Evolutionary conservation across 805 yeast genomes (phyloP).

Genomic region (Candida sithepensis): DNA sequence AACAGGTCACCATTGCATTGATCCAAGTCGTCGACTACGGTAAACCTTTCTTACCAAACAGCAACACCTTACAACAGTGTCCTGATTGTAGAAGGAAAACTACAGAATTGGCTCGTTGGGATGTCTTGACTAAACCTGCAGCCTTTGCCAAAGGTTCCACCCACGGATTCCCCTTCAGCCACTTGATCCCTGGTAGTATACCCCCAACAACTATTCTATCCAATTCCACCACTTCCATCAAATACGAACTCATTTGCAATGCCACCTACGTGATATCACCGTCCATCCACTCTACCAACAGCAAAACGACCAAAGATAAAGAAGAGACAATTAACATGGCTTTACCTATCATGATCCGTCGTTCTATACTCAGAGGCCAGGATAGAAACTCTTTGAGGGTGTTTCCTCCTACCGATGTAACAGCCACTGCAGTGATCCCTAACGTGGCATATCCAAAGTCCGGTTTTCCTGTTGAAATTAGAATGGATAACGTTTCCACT

Average conservation of each 20-base stretch:
- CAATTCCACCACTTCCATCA: slow-evolving; percentile 46
- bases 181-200: slow-evolving; percentile 79
- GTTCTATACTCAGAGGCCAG: slow-evolving; percentile 77
- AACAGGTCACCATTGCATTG: slow-evolving; percentile 58
- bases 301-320: slow-evolving; percentile 10
- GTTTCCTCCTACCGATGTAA: slow-evolving; percentile 92
- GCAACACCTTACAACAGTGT: slow-evolving; percentile 49
- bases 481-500: slow-evolving; percentile 66
- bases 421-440: slow-evolving; percentile 84
- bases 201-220: slow-evolving; percentile 80
- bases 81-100: slow-evolving; percentile 50
- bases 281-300: slow-evolving; percentile 3
- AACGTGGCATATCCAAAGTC: slow-evolving; percentile 87
- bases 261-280: slow-evolving; percentile 42
- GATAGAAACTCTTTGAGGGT: slow-evolving; percentile 85
- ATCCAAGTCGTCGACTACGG: slow-evolving; percentile 68
- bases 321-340: slow-evolving; percentile 38
- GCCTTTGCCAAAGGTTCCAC: slow-evolving; percentile 57
- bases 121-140: slow-evolving; percentile 58
- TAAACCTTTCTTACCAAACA: slow-evolving; percentile 61
- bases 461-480: slow-evolving; percentile 76
- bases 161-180: slow-evolving; percentile 91
- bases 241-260: slow-evolving; percentile 72
- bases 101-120: slow-evolving; percentile 82
- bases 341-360: slow-evolving; percentile 66